Evolutionary conservation across 495 filamentous ascomycete genomes (phyloP).

Genomic region (Penicillium parvum): DNA sequence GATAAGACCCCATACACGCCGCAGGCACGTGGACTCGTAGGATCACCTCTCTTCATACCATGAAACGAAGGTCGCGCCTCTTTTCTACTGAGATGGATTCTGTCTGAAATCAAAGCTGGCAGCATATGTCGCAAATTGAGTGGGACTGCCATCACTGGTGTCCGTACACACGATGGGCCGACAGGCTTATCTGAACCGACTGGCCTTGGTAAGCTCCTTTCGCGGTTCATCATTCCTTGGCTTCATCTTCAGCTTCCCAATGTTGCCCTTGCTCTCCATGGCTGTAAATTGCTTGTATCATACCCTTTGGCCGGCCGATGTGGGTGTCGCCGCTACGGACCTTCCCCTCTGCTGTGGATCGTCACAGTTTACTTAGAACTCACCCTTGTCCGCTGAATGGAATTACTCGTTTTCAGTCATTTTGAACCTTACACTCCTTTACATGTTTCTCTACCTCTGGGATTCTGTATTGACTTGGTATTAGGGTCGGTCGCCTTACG

Average conservation of each 20-base stretch:
- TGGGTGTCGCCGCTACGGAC: too few species aligned
- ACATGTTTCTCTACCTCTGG: not conserved
- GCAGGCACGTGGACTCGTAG: conserved; percentile 3
- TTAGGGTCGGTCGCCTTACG: conserved; percentile 72
- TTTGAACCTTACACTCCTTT: not conserved
- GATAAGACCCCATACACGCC: conserved; percentile 5
- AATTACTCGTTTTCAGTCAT: not conserved
- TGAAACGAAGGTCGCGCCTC: too few species aligned
- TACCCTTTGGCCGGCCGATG: too few species aligned
- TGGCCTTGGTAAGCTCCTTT: conserved; percentile 48
- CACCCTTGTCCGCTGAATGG: not conserved
- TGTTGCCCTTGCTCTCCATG: too few species aligned
- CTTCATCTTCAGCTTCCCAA: conserved; percentile 1
- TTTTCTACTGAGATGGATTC: too few species aligned
- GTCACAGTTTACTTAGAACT: too few species aligned
- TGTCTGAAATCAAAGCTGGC: too few species aligned
- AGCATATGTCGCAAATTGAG: too few species aligned
- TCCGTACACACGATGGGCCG: conserved; percentile 39
- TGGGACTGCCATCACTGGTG: too few species aligned
- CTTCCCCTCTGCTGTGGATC: too few species aligned
- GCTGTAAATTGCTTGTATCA: not conserved
- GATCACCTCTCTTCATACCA: too few species aligned
- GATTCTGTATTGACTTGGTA: conserved; percentile 17
- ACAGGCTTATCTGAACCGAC: conserved; percentile 46
- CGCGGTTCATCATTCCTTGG: not conserved